Evolutionary conservation across 192 early-diverging fungal species (phyloP).

Genomic region (Coemansia sp.): DNA sequence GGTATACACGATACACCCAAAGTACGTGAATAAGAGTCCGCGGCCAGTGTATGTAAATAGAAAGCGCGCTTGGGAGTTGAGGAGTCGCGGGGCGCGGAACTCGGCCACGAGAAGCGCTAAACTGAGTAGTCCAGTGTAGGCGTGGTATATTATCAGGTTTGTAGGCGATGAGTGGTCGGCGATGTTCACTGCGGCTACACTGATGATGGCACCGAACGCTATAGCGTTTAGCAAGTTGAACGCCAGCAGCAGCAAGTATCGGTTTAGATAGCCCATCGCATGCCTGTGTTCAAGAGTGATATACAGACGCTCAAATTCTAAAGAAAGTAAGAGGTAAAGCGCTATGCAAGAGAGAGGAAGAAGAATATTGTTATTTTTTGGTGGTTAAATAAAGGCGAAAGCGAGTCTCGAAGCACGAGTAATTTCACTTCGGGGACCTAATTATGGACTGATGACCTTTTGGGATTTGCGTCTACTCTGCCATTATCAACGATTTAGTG

Average conservation of each 20-base stretch:
- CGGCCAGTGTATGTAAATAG: constrained; percentile 61
- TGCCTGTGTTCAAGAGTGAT: not conserved
- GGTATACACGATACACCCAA: constrained; percentile 62
- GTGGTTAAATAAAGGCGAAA: too few relatives aligned
- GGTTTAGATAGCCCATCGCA: constrained; percentile 52
- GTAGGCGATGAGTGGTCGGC: constrained; percentile 43
- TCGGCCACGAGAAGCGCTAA: constrained; percentile 58
- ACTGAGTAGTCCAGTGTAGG: constrained; percentile 53
- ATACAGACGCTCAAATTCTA: not conserved
- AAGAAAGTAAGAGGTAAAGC: not conserved
- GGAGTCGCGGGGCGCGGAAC: constrained; percentile 47
- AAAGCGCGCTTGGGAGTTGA: constrained; percentile 57
- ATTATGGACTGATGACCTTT: too few relatives aligned
- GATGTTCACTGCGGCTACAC: constrained; percentile 49
- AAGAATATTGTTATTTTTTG: too few relatives aligned
- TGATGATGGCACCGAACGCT: constrained; percentile 47
- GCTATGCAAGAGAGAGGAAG: too few relatives aligned
- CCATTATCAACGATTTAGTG: too few relatives aligned
- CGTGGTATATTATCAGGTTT: constrained; percentile 58
- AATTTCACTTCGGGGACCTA: too few relatives aligned
- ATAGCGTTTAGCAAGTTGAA: constrained; percentile 55
- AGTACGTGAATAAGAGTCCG: constrained; percentile 62
- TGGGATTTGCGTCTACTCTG: too few relatives aligned
- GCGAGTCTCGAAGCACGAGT: too few relatives aligned
- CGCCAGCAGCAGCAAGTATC: constrained; percentile 48